Percentiles rank a stretch among this genome's conserved stretches.
Conservation (phyloP, 108 stramenopile genomes). For the Skeletonema tropicum region DNA sequence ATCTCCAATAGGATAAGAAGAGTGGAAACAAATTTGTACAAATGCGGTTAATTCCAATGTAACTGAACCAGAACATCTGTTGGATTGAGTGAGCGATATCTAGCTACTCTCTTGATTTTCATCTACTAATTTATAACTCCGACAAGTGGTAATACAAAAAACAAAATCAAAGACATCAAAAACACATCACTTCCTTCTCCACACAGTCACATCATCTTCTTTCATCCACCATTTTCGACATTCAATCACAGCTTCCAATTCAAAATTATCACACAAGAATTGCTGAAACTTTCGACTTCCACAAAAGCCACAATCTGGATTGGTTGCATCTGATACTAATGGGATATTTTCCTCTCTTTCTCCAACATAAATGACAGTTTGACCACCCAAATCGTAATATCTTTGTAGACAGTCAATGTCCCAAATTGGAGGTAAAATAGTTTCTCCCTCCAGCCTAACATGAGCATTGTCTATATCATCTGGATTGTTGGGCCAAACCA, state of each 20-base stretch:
- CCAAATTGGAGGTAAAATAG: conserved; percentile 40
- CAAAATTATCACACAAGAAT: conserved; percentile 42
- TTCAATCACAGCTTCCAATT: conserved; percentile 28
- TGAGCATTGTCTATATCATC: conserved; percentile 58
- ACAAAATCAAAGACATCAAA: neutral
- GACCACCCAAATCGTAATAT: conserved; percentile 49
- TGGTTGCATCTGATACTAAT: conserved; percentile 15
- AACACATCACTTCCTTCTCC: conserved; percentile 30
- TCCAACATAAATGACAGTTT: conserved; percentile 56
- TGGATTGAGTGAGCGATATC: too few relatives aligned
- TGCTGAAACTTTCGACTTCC: conserved; percentile 50
- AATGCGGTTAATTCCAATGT: too few relatives aligned
- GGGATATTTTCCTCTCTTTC: conserved; percentile 52
- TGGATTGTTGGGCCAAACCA: conserved; percentile 69
- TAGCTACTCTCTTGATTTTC: neutral
- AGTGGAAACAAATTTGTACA: too few relatives aligned
- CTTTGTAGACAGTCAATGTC: conserved; percentile 48
- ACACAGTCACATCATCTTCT: conserved; percentile 61
- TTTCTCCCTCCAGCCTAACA: conserved; percentile 8
- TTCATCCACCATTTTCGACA: conserved; percentile 60
- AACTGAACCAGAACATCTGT: too few relatives aligned
- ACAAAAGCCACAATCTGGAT: conserved; percentile 53
- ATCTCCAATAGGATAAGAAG: too few relatives aligned
- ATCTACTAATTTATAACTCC: neutral
- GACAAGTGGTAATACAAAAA: neutral